Base-by-base conservation (phyloP, 768 basidiomycete genomes). In the Ramaria sp. region DNA sequence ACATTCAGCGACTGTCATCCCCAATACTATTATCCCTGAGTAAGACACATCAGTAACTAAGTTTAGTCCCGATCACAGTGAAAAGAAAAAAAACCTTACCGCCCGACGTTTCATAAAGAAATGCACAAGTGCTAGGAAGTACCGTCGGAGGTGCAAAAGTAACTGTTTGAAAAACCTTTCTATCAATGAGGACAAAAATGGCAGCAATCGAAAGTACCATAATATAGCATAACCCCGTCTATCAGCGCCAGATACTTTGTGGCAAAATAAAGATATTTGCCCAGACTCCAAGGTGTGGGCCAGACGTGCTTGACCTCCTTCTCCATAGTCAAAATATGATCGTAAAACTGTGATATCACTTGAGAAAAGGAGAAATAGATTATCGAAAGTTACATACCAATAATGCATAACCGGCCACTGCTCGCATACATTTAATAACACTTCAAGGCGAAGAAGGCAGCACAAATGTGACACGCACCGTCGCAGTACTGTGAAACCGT, bases 251-350 rank as follows among this genome's bases (percentile, higher is more conserved):
- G n/a, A 32, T 52, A 52, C 28, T 32, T 52, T 18, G 38, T 52
- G 24, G 32, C 32, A 43, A 22, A 10, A 18, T 37, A 52, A 1
- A 43, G 37, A 18, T 22, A 7, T 27, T 52, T 52, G 18, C 27
- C 51, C 34, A 43, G 18, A 30, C 28, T 52, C 51, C 51, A 52
- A 7, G 51, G 18, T 1, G 51, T 52, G 3, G 51, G 51, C 51
- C 51, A 52, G 18, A 52, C 28, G 20, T 39, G 20, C 15, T 39
- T 13, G 9, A 39, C 28, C 28, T 52, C 51, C 24, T 39, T 18
- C 20, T 24, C 42, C 2, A 52, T 24, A 24, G 37, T 20, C 15
- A 25, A 32, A 20, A 52, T 28, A 30, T 52, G 32, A 25, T 42
- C 51, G 18, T 52, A 52, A 6, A 52, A 3, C 51, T 52, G 37